Evolutionary conservation across 345 rosid genomes (phyloP), one percentile per base, ranked within the genome.

Genomic region (Syzygium jambos): DNA sequence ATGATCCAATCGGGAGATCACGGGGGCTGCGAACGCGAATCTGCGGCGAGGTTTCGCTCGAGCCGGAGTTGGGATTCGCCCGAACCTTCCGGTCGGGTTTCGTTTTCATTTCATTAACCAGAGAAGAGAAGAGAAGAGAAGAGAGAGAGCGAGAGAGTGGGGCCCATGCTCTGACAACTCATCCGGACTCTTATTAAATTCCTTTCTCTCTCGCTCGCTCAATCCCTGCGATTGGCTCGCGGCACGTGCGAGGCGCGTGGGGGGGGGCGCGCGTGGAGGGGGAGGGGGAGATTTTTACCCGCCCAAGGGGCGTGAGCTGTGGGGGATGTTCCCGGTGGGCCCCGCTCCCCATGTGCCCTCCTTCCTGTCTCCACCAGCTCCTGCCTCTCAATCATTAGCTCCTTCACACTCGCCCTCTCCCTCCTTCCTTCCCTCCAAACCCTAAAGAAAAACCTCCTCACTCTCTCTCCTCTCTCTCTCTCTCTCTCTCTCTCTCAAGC

Each of bases 331-430:
- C 51, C 41, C 80, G 25, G 25, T 41, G 93, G 98, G 93, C 29
- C 96, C 99, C 98, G 95, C 95, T 94, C 90, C 98, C 97, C 98
- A 98, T 98, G 98, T 98, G 99, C 95, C 93, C 93, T 94, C 94
- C 95, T 88, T 92, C 98, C 95, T 94, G 99, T 98, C 98, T 96
- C 98, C 99, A 96, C 99, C 99, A 93, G 98, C 98, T 93, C 93
- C 96, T 95, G 94, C 99, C 95, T 89, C 98, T 95, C 98, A 96
- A 98, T 96, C 90, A 96, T 96, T 94, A 94, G 95, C 93, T 85
- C 89, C 90, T 90, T 89, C 87, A 54, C 86, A 54, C 87, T 9
- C 57, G 22, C 78, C 34, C 17, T 15, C 38, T 85, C 59, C 54
- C 68, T 63, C 87, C 12, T 53, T 29, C 77, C 55, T 25, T 16